Percentiles rank a stretch among this genome's conserved stretches.
These are phyloP conservation scores for Nephelium lappaceum DNA, from an alignment of 345 rosid species.

Conservation along the genomic window DNA sequence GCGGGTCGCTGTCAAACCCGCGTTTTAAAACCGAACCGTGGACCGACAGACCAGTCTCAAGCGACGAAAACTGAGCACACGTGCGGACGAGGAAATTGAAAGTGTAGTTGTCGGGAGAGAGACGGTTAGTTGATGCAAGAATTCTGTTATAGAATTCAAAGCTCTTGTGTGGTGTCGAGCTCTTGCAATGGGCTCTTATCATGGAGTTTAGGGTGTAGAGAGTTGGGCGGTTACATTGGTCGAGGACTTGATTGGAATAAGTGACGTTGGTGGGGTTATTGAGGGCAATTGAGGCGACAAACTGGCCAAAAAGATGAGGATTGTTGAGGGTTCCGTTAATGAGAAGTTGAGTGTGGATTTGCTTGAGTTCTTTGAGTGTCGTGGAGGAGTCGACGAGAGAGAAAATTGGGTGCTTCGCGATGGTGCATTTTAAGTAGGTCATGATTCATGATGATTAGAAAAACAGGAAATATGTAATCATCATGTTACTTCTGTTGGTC, in stretches of 20 bases:
- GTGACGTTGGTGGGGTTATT: slow-evolving; percentile 44
- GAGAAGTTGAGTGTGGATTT: slow-evolving; percentile 61
- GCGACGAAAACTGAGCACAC: slow-evolving; percentile 36
- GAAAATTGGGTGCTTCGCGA: slow-evolving; percentile 31
- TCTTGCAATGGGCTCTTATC: slow-evolving; percentile 61
- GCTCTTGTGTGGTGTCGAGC: slow-evolving; percentile 43
- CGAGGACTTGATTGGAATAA: slow-evolving; percentile 49
- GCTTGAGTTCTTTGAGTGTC: slow-evolving; percentile 39
- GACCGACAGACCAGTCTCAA: slow-evolving; percentile 39
- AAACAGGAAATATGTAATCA: neutral
- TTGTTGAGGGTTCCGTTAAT: slow-evolving; percentile 42
- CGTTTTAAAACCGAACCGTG: slow-evolving; percentile 46
- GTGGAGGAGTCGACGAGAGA: slow-evolving; percentile 29
- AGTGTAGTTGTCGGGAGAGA: slow-evolving; percentile 64
- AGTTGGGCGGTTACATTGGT: slow-evolving; percentile 47
- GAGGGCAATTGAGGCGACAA: slow-evolving; percentile 54
- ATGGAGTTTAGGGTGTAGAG: slow-evolving; percentile 58
- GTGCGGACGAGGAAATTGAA: slow-evolving; percentile 60
- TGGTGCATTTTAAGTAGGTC: slow-evolving; percentile 19
- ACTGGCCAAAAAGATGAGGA: slow-evolving; percentile 49
- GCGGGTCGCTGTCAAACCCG: slow-evolving; percentile 61
- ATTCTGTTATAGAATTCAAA: slow-evolving; percentile 47
- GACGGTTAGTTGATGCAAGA: slow-evolving; percentile 20
- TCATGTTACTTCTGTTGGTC: neutral
- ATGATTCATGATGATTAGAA: neutral